Percentiles rank a stretch among this genome's conserved stretches.
These are phyloP conservation scores for Pisolithus marmoratus DNA, from an alignment of 768 basidiomycete species.

Conservation along the genomic window DNA sequence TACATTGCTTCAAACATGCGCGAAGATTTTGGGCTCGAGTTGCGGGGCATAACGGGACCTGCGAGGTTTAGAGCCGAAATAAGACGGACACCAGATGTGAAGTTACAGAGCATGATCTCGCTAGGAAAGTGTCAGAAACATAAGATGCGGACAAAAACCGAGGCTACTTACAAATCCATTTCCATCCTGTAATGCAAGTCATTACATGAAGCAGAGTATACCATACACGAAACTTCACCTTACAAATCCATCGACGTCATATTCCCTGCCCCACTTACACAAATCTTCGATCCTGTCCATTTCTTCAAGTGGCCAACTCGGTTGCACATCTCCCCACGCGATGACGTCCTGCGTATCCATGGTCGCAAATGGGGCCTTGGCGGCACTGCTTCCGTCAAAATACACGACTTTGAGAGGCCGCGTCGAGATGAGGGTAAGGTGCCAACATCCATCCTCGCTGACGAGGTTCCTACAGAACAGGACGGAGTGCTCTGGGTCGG, in stretches of 20 bases:
- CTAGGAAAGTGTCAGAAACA: not conserved
- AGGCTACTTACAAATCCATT: not conserved
- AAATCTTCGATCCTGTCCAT: not conserved
- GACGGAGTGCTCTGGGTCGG: constrained; percentile 29
- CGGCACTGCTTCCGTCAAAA: constrained; percentile 48
- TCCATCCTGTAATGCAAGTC: not conserved
- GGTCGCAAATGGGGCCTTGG: not conserved
- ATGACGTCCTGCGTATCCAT: not conserved
- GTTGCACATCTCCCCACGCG: too few species aligned
- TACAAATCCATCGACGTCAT: not conserved
- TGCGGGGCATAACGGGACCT: not conserved
- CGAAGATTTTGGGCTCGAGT: not conserved
- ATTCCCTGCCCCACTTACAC: not conserved
- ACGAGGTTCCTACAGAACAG: constrained; percentile 17
- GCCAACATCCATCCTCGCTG: not conserved
- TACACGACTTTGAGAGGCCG: constrained; percentile 41
- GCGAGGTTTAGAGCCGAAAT: not conserved
- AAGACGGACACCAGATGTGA: not conserved
- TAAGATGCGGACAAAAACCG: not conserved
- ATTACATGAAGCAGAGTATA: not conserved
- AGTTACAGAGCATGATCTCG: not conserved
- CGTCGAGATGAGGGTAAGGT: constrained; percentile 10
- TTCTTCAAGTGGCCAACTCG: too few species aligned
- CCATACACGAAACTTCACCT: not conserved
- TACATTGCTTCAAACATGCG: constrained; percentile 19